Conservation (phyloP, 129 eudicot genomes). For the Logfia minima region DNA sequence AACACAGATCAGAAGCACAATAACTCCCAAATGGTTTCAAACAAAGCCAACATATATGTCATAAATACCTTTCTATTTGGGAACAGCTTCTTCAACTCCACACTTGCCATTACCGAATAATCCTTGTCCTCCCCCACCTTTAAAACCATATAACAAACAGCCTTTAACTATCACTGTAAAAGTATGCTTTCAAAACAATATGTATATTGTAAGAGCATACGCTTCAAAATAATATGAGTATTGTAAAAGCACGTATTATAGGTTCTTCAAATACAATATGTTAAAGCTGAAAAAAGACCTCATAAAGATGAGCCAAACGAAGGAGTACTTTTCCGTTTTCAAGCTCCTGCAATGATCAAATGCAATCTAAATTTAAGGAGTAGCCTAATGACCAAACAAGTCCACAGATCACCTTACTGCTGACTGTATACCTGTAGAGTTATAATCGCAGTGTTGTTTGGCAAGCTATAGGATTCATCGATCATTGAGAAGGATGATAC, state of each 20-base stretch:
- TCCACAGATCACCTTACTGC: not conserved
- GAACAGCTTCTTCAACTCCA: conserved; percentile 84
- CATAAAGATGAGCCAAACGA: conserved; percentile 92
- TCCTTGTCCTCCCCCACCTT: conserved; percentile 88
- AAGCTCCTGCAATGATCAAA: conserved; percentile 66
- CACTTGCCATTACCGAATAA: conserved; percentile 65
- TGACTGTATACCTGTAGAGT: conserved; percentile 68
- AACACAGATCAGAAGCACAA: not conserved
- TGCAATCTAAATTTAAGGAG: not conserved
- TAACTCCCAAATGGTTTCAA: not conserved
- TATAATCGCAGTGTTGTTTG: conserved; percentile 71
- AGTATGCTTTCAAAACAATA: too few relatives aligned
- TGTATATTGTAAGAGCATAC: too few relatives aligned
- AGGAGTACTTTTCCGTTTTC: conserved; percentile 75
- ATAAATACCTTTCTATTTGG: conserved; percentile 60
- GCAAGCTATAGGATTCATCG: conserved; percentile 79
- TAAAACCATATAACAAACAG: conserved; percentile 24
- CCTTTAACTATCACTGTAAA: not conserved
- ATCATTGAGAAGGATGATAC: conserved; percentile 73
- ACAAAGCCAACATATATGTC: conserved; percentile 1
- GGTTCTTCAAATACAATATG: not conserved
- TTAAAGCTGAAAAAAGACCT: conserved; percentile 49
- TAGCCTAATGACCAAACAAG: not conserved
- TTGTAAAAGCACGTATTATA: not conserved
- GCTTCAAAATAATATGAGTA: too few relatives aligned